Percentiles rank a stretch among this genome's conserved stretches.
phyloP scores from a whole-genome alignment of 1,284 basidiomycete species.

The Kwoniella shivajii region DNA sequence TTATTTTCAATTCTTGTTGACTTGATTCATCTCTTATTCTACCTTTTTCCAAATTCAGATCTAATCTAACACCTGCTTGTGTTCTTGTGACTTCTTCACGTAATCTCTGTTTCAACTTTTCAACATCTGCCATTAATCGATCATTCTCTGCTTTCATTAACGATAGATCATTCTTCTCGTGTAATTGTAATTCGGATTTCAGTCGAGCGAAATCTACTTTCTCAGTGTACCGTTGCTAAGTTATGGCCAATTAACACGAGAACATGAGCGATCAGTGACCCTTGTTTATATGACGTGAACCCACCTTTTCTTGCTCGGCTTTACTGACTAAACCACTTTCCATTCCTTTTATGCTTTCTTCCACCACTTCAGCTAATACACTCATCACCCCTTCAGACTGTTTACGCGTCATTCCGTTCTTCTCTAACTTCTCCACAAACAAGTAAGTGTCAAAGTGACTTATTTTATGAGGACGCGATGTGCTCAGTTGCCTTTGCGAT shows the following conservation, averaged over 20 bases:
- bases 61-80: conserved; percentile 90
- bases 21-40: conserved; percentile 91
- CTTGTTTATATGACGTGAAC: conserved; percentile 23
- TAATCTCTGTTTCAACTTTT: conserved; percentile 92
- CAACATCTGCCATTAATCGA: conserved; percentile 84
- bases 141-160: conserved; percentile 96
- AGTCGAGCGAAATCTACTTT: conserved; percentile 97
- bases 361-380: conserved; percentile 90
- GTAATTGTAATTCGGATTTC: conserved; percentile 93
- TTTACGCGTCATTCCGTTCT: conserved; percentile 79
- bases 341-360: conserved; percentile 92
- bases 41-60: conserved; percentile 95
- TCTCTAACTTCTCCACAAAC: conserved; percentile 84
- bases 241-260: too few species aligned
- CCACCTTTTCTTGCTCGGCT: conserved; percentile 89
- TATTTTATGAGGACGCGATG: conserved; percentile 15
- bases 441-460: conserved; percentile 89
- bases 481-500: conserved; percentile 8
- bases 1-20: conserved; percentile 93
- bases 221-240: conserved; percentile 86
- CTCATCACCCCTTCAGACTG: conserved; percentile 95
- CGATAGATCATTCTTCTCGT: conserved; percentile 96
- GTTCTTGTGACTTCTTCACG: conserved; percentile 89
- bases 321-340: conserved; percentile 91
- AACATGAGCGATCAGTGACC: background rate